Evolutionary conservation across 139 green algal species (phyloP), one percentile per base, ranked within the genome.

Genomic region (Haematococcus lacustris): DNA sequence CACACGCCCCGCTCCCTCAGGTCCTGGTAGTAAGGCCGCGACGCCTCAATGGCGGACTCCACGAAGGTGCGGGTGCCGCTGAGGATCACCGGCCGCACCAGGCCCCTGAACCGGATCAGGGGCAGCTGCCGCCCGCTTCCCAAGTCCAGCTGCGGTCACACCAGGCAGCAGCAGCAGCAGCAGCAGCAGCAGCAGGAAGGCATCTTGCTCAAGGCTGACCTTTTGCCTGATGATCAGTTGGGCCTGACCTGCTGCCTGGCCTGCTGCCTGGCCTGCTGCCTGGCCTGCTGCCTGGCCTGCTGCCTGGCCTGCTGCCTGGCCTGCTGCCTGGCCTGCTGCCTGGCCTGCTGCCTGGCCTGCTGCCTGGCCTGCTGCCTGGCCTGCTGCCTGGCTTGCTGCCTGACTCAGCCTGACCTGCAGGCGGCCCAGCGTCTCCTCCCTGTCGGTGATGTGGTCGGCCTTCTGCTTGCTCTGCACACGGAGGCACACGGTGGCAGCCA

Each of bases 391-490:
- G n/a, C n/a, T n/a, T n/a, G n/a, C n/a, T n/a, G n/a, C n/a, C n/a
- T n/a, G n/a, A n/a, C n/a, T n/a, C n/a, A n/a, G n/a, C n/a, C 32
- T 9, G 32, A 96, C 91, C 83, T 92, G 86, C 74, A 97, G 80
- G 26, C 74, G 72, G 1, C 79, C 89, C 35, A 98, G 80, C 21
- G 76, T 61, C 81, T 97, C 93, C 78, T 98, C 93, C 2, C 90
- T 71, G 23, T 81, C 79, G 0, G 88, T 85, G 17, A 91, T 70
- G 0, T 62, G 50, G 26, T 86, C 57, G 63, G 88, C 84, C 37
- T 79, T 78, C 38, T 88, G 40, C 62, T 80, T 78, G 2, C 41
- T 38, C 40, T 79, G 40, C 30, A 92, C 59, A n/a, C n/a, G n/a
- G n/a, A n/a, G n/a, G n/a, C n/a, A n/a, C n/a, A n/a, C n/a, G n/a